These are phyloP conservation scores for Plasmodium yoelii DNA, from an alignment of 169 alveolate species.

Conservation along the genomic window DNA sequence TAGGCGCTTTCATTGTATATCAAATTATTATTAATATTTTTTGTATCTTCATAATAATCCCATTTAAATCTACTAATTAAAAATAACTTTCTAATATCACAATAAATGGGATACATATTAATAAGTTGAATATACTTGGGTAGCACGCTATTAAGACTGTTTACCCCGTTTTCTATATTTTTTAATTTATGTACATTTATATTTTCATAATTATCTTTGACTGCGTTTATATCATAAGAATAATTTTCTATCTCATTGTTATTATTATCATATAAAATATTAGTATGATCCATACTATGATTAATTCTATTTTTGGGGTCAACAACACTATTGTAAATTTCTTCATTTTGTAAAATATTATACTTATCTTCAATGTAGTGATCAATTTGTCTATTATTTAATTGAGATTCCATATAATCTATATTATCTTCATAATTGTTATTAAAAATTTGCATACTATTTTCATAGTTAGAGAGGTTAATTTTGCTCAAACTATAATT, in stretches of 20 bases:
- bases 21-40: background rate
- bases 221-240: background rate
- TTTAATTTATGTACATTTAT: background rate
- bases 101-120: constrained; percentile 9
- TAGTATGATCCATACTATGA: too few species aligned
- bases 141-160: constrained; percentile 8
- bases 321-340: constrained; percentile 18
- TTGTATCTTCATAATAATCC: background rate
- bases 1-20: background rate
- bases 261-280: background rate
- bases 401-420: background rate
- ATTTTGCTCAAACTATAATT: too few species aligned
- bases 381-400: background rate
- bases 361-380: constrained; percentile 11
- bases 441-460: background rate
- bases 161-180: constrained; percentile 16
- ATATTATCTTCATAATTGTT: background rate
- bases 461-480: background rate
- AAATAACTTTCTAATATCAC: constrained; percentile 24
- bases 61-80: constrained; percentile 12
- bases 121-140: constrained; percentile 48
- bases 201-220: background rate
- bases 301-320: background rate
- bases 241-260: background rate
- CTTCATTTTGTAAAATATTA: constrained; percentile 12